Evolutionary conservation across 306 rosid genomes (phyloP), one percentile per base, ranked within the genome.

Genomic region (Dryas drummondii): DNA sequence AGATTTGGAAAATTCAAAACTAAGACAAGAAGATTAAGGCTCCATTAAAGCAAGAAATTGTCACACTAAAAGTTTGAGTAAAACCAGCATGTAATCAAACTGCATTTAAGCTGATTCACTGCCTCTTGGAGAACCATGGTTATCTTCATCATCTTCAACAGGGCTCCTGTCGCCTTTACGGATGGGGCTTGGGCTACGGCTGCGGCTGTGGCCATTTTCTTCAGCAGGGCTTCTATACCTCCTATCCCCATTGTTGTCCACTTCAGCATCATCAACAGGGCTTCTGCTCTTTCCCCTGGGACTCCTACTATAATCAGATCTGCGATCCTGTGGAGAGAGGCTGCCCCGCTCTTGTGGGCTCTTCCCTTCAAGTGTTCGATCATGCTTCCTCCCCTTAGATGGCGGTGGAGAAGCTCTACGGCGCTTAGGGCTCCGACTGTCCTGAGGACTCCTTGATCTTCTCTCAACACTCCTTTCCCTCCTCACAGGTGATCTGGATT

Each of bases 381-480:
- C 75, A 1, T 41, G 86, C 77, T 76, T 86, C 84, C 85, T 83
- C 40, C 86, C 82, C 62, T 62, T 84, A n/a, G 87, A 81, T 10
- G 82, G 77, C 11, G 84, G 84, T 9, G 87, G 82, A 4, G 87
- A 80, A 51, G 70, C 65, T 74, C 87, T 76, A 11, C 61, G 82
- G 17, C 73, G 73, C 77, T 73, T 86, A 11, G 90, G 90, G 79
- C 90, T 86, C 32, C 59, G 67, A 55, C 86, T 81, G 72, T 82
- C 86, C 10, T 42, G 81, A 3, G 87, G 87, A 70, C 90, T 83
- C 64, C 83, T 81, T 45, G 86, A 83, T 70, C 86, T 81, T 81
- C 86, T 86, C 49, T 86, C 87, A 46, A 79, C 44, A 63, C 87
- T 86, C 49, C 90, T 67, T 4, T 76, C 87, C 56, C 89, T 83